Evolutionary conservation across 345 rosid genomes (phyloP).

Genomic region (Sonneratia alba): DNA sequence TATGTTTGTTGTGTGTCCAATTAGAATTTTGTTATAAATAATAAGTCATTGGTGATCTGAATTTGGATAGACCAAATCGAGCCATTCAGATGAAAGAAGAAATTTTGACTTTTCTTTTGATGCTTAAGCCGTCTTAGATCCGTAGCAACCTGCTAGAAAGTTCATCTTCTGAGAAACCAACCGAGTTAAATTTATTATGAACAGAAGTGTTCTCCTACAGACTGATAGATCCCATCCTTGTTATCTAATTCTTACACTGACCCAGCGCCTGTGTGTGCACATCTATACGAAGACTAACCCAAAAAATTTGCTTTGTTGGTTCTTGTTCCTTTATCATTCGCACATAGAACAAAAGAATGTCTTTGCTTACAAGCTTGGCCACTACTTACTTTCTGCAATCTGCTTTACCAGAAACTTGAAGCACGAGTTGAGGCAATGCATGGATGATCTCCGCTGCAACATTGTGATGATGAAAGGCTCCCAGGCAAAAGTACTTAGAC

Average conservation of each 20-base stretch:
- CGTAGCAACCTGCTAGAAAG: background rate
- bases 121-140: background rate
- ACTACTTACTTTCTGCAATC: background rate
- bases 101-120: background rate
- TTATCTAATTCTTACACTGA: background rate
- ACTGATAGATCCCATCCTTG: background rate
- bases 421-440: constrained; percentile 54
- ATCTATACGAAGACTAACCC: background rate
- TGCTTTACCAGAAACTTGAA: constrained; percentile 47
- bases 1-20: background rate
- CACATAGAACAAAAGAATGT: background rate
- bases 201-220: background rate
- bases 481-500: constrained; percentile 56
- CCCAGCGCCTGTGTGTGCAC: background rate
- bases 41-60: background rate
- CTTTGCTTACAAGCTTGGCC: background rate
- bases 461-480: constrained; percentile 53
- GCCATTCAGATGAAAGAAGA: background rate
- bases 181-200: background rate
- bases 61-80: background rate
- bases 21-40: background rate
- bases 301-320: background rate
- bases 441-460: constrained; percentile 61
- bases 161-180: background rate
- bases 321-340: background rate